Conservation (phyloP, 2,329 filamentous ascomycete species). For the Colletotrichum graminicola region DNA sequence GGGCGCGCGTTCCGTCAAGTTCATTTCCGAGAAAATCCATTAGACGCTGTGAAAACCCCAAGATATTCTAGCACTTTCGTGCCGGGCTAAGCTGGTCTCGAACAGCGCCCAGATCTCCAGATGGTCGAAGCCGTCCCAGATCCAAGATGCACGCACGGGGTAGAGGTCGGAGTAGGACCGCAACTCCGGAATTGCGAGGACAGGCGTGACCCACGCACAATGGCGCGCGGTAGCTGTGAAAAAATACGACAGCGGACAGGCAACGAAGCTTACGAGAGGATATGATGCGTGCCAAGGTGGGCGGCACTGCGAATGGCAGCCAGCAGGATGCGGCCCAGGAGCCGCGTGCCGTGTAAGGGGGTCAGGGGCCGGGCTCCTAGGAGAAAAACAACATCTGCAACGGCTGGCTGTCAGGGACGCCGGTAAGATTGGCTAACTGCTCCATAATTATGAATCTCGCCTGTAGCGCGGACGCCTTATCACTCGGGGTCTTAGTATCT, state of each 20-base stretch:
- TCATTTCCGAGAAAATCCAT: not conserved
- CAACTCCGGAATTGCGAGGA: conserved; percentile 21
- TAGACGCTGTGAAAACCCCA: not conserved
- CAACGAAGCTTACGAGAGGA: not conserved
- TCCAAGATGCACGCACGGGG: not conserved
- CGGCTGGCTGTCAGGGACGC: not conserved
- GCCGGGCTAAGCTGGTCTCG: not conserved
- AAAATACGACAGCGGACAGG: not conserved
- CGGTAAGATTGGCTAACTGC: not conserved
- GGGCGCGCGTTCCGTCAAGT: not conserved
- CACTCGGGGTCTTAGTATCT: not conserved
- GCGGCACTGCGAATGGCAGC: not conserved
- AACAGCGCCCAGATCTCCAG: not conserved
- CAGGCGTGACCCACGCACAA: conserved; percentile 8
- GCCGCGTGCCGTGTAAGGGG: conserved; percentile 13
- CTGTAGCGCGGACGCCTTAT: not conserved
- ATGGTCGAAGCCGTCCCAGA: not conserved
- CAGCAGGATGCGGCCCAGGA: not conserved
- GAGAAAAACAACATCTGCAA: not conserved
- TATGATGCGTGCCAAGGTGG: not conserved
- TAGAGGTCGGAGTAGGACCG: conserved; percentile 1
- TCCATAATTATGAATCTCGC: conserved; percentile 14
- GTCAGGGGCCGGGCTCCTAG: not conserved
- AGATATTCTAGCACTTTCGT: not conserved
- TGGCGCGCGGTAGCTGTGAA: not conserved